These are phyloP conservation scores for Drechslerella coelobrocha DNA, from an alignment of 2,329 filamentous ascomycete genomes.

Conservation along the genomic window DNA sequence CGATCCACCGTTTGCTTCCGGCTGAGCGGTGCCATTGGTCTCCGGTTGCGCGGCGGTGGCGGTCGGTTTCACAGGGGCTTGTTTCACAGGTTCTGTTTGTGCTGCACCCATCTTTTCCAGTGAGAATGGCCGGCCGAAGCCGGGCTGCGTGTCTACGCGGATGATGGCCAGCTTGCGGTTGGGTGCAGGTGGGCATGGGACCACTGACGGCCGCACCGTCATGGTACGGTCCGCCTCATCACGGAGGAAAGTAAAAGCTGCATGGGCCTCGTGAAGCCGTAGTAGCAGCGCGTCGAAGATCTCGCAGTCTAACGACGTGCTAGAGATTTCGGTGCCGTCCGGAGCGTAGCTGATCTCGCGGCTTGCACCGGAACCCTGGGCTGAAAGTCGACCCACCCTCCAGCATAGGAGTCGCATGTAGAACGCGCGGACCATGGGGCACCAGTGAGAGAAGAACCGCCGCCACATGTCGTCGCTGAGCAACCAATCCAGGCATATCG, in stretches of 20 bases:
- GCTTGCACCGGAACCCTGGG: conserved; percentile 19
- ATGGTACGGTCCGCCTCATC: conserved; percentile 55
- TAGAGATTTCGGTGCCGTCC: conserved; percentile 36
- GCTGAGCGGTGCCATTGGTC: conserved; percentile 57
- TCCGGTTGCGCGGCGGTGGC: conserved; percentile 53
- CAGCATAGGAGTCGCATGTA: conserved; percentile 90
- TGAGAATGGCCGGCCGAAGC: conserved; percentile 55
- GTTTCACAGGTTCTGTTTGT: conserved; percentile 18
- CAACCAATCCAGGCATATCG: conserved; percentile 76
- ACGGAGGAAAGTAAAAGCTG: conserved; percentile 24
- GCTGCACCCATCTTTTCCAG: conserved; percentile 38
- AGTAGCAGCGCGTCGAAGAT: conserved; percentile 57
- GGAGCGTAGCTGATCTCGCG: conserved; percentile 29
- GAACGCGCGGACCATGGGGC: conserved; percentile 91
- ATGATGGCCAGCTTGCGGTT: conserved; percentile 88
- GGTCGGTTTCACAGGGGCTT: conserved; percentile 9
- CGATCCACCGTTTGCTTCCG: conserved; percentile 56
- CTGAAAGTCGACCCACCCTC: conserved; percentile 75
- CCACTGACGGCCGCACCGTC: conserved; percentile 71
- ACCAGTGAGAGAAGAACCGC: conserved; percentile 90
- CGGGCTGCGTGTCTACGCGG: conserved; percentile 73
- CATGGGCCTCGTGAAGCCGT: conserved; percentile 31
- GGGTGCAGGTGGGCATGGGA: conserved; percentile 82
- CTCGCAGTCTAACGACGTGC: conserved; percentile 71
- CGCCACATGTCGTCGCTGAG: conserved; percentile 77